Base-by-base conservation (phyloP, 148 eudicot species). In the Silene uniflora region DNA sequence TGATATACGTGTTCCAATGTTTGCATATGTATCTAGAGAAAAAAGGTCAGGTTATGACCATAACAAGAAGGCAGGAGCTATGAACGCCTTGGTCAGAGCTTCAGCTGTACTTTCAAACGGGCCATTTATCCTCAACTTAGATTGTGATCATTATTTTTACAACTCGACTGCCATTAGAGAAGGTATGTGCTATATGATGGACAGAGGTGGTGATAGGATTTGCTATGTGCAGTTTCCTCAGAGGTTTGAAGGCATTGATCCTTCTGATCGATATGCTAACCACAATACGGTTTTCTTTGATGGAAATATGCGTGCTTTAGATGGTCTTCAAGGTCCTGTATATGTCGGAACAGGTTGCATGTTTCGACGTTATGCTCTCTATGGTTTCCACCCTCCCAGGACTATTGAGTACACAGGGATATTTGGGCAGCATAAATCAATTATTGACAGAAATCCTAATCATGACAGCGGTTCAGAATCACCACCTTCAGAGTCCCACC, bases 161-260 rank as follows among this genome's bases (percentile, higher is more conserved):
- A 93, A 93, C 25, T 87, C 87, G 11, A 80, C 78, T 79, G 96
- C 96, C n/a, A 81, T 93, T 16, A 80, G 81, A 79, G 98, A 93
- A 80, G 98, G 98, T 49, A 93, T 93, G 82, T 93, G 98, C 79
- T 93, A 89, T 82, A 91, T 93, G 96, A 87, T 93, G 98, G 98
- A 93, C 76, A 91, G 98, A 19, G 98, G 98, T 7, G 98, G 98
- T 64, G 98, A 93, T 42, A 89, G 93, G 63, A 83, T 93, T 35
- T 93, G 98, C 84, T 93, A 86, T 71, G 83, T 91, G 24, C 98
- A 93, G 75, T 93, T 93, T 73, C 98, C 98, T 3, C 98, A 93
- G 67, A 81, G 98, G 67, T 93, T 93, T 24, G 98, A 93, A 84
- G 98, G 98, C 14, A 89, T 93, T 22, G 98, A 93, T 86, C 96